phyloP scores from a whole-genome alignment of 2,329 filamentous ascomycete species.

The Monosporascus sp. region DNA sequence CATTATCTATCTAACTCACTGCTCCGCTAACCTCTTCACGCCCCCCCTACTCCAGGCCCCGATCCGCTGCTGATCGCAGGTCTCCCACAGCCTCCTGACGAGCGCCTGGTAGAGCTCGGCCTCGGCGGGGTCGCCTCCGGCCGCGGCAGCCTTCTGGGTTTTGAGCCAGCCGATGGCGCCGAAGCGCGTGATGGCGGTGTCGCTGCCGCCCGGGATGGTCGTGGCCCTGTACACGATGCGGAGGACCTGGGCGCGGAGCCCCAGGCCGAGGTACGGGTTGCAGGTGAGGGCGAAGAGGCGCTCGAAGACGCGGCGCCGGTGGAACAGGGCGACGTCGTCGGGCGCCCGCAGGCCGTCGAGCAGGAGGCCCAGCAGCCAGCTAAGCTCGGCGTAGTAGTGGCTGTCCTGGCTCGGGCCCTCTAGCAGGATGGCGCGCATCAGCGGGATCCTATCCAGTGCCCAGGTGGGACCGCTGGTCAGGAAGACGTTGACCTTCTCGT shows the following conservation, averaged over 20 bases:
- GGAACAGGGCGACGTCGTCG: slow-evolving; percentile 25
- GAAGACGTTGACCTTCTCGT: slow-evolving; percentile 80
- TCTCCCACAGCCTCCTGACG: slow-evolving; percentile 21
- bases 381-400: slow-evolving; percentile 26
- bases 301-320: slow-evolving; percentile 43
- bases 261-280: slow-evolving; percentile 22
- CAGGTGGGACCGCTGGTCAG: slow-evolving; percentile 73
- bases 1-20: not conserved
- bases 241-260: slow-evolving; percentile 22
- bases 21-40: slow-evolving; percentile 17
- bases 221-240: slow-evolving; percentile 23
- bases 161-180: slow-evolving; percentile 24
- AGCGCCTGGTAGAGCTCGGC: slow-evolving; percentile 22
- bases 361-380: slow-evolving; percentile 27
- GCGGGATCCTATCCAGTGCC: slow-evolving; percentile 66
- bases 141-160: slow-evolving; percentile 17
- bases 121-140: slow-evolving; percentile 11
- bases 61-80: slow-evolving; percentile 26
- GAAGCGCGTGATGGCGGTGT: slow-evolving; percentile 28
- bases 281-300: slow-evolving; percentile 35
- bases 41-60: slow-evolving; percentile 25
- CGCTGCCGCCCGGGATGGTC: slow-evolving; percentile 25
- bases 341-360: slow-evolving; percentile 23
- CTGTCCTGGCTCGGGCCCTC: slow-evolving; percentile 36
- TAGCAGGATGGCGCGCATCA: slow-evolving; percentile 58